A percentile compares a stretch with the other conserved stretches of the same genome.
These are phyloP conservation scores for Pseudocercospora macadamiae DNA, from an alignment of 2,329 filamentous ascomycete genomes.

Conservation along the genomic window DNA sequence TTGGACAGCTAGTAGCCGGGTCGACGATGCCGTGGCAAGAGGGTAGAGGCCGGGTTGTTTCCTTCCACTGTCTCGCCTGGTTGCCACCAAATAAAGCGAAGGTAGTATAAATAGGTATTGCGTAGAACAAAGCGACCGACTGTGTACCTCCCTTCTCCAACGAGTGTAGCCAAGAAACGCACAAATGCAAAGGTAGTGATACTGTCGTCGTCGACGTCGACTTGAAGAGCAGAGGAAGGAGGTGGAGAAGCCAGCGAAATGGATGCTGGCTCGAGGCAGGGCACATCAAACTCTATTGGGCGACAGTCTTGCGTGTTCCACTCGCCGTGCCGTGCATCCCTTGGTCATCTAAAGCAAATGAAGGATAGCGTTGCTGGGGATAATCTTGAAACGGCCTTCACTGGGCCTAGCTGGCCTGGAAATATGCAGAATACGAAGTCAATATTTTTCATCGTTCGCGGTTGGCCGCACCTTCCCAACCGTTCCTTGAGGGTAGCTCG, in stretches of 20 bases:
- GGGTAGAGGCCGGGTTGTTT: background rate
- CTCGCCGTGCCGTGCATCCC: background rate
- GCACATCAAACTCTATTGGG: background rate
- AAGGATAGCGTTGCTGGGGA: background rate
- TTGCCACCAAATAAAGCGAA: constrained; percentile 16
- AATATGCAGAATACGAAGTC: background rate
- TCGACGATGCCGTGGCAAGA: constrained; percentile 5
- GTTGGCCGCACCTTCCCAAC: background rate
- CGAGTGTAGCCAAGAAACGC: constrained; percentile 13
- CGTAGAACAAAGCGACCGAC: constrained; percentile 14
- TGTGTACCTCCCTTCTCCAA: constrained; percentile 8
- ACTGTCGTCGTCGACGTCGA: background rate
- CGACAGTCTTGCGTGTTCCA: background rate
- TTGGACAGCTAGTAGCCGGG: constrained; percentile 7
- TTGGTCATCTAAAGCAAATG: background rate
- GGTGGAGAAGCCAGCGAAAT: background rate
- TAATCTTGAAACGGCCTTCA: background rate
- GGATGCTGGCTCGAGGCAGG: background rate
- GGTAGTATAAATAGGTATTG: constrained; percentile 8
- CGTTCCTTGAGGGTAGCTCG: background rate
- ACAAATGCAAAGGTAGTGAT: constrained; percentile 6
- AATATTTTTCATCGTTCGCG: background rate
- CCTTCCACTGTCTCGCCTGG: background rate
- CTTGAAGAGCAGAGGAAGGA: background rate
- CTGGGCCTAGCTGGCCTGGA: background rate